Percentiles rank a stretch among this genome's conserved stretches.
phyloP scores from a whole-genome alignment of 768 basidiomycete genomes.

The Heimioporus sp. region DNA sequence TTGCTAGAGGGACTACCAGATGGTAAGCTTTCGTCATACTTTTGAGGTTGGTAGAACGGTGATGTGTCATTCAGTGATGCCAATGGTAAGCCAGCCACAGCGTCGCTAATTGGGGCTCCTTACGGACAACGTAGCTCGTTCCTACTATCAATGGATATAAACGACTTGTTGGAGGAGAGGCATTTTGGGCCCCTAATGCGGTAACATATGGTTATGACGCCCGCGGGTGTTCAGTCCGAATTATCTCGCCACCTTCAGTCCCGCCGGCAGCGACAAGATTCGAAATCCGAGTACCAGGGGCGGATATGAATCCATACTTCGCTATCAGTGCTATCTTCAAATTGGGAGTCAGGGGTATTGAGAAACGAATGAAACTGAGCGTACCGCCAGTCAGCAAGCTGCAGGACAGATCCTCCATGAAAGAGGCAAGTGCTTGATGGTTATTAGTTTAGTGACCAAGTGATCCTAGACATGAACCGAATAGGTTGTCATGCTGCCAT shows the following conservation, averaged over 20 bases:
- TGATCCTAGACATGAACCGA: background rate
- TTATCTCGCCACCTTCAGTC: constrained; percentile 90
- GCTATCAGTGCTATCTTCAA: constrained; percentile 85
- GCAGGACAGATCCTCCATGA: constrained; percentile 43
- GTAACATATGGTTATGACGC: constrained; percentile 96
- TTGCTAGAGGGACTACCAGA: constrained; percentile 87
- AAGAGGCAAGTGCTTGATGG: constrained; percentile 49
- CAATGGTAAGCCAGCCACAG: constrained; percentile 54
- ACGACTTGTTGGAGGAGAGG: constrained; percentile 89
- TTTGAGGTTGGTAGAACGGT: background rate
- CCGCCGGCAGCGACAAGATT: constrained; percentile 80
- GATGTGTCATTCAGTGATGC: constrained; percentile 58
- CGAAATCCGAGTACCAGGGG: constrained; percentile 93
- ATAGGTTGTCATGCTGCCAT: constrained; percentile 73
- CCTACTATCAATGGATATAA: constrained; percentile 98
- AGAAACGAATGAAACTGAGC: constrained; percentile 65
- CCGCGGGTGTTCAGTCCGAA: constrained; percentile 86
- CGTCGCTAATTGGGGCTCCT: background rate
- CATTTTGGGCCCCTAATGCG: constrained; percentile 92
- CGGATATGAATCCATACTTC: constrained; percentile 95
- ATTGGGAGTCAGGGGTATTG: constrained; percentile 85
- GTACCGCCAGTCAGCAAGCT: constrained; percentile 61
- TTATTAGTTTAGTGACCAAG: background rate
- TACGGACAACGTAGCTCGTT: constrained; percentile 50
- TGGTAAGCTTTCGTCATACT: constrained; percentile 44